Percentiles rank a stretch among this genome's conserved stretches.
Conservation (phyloP, 2,329 filamentous ascomycete species). For the Epichloe gansuensis region DNA sequence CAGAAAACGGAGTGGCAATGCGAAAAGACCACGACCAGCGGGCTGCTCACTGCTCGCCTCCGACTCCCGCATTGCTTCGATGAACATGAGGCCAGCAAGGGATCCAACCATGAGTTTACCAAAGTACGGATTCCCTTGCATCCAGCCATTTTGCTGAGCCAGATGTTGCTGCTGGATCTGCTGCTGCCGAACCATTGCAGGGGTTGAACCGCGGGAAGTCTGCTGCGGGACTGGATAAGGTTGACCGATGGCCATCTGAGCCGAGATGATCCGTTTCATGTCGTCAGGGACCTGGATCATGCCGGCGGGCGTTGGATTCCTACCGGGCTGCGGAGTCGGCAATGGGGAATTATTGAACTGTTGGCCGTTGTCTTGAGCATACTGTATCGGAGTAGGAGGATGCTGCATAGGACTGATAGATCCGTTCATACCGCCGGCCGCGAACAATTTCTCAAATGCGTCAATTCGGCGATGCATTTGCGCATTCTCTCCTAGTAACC, state of each 20-base stretch:
- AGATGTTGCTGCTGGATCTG: conserved; percentile 41
- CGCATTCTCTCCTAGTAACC: conserved; percentile 68
- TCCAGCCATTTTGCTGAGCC: conserved; percentile 41
- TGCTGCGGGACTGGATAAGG: conserved; percentile 38
- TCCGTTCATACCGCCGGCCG: conserved; percentile 57
- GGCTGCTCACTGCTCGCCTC: conserved; percentile 51
- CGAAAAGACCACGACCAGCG: conserved; percentile 53
- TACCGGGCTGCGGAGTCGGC: conserved; percentile 22
- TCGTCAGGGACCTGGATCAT: conserved; percentile 56
- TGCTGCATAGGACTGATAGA: conserved; percentile 42
- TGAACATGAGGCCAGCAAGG: conserved; percentile 79
- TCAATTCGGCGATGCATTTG: conserved; percentile 67
- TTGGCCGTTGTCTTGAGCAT: conserved; percentile 29
- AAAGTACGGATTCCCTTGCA: conserved; percentile 40
- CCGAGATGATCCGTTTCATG: conserved; percentile 49
- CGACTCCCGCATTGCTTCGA: conserved; percentile 63
- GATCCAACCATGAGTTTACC: conserved; percentile 87
- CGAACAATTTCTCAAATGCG: conserved; percentile 67
- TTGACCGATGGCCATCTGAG: conserved; percentile 40
- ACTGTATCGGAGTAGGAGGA: conserved; percentile 39
- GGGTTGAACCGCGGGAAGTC: conserved; percentile 30
- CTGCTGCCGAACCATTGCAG: conserved; percentile 38
- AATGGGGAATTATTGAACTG: conserved; percentile 33
- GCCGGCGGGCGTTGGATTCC: conserved; percentile 33
- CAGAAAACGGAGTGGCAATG: conserved; percentile 48